These are phyloP conservation scores for Jaenimonas drosophilae DNA, from an alignment of 208 protist genomes.

Conservation along the genomic window DNA sequence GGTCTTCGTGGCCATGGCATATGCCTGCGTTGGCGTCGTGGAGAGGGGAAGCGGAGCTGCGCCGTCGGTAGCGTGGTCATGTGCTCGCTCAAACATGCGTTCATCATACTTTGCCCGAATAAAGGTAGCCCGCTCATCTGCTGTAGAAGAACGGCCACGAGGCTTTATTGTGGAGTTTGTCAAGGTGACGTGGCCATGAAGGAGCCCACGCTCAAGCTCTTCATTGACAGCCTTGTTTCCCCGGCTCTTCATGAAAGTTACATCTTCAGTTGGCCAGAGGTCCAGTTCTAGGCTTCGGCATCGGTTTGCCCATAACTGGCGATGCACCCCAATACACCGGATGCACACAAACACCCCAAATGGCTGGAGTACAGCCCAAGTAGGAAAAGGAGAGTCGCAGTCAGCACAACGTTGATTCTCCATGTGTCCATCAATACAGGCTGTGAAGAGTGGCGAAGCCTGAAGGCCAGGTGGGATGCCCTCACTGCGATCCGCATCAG, in stretches of 20 bases:
- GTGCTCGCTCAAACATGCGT: conserved; percentile 30
- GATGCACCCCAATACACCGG: conserved; percentile 62
- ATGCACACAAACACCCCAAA: conserved; percentile 75
- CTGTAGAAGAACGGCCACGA: conserved; percentile 11
- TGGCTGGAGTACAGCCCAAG: conserved; percentile 51
- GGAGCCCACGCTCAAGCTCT: conserved; percentile 45
- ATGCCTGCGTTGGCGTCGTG: neutral
- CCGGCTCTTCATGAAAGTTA: conserved; percentile 42
- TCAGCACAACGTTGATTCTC: conserved; percentile 51
- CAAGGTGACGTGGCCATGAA: conserved; percentile 14
- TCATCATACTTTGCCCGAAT: conserved; percentile 57
- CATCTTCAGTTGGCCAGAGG: conserved; percentile 31
- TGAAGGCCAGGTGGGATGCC: too few species aligned
- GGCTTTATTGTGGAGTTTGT: conserved; percentile 21
- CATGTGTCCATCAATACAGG: conserved; percentile 16
- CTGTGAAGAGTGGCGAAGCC: conserved; percentile 29
- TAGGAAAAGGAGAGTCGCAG: conserved; percentile 41
- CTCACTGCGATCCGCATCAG: neutral
- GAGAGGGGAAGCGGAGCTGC: neutral
- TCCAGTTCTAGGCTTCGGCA: conserved; percentile 63
- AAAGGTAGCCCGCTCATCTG: conserved; percentile 36
- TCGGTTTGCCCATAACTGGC: conserved; percentile 57
- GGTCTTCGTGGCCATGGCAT: neutral
- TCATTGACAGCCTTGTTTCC: conserved; percentile 49
- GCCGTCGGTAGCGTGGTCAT: neutral